These are phyloP conservation scores for Podospora fimiseda DNA, from an alignment of 495 filamentous ascomycete species.

Conservation along the genomic window DNA sequence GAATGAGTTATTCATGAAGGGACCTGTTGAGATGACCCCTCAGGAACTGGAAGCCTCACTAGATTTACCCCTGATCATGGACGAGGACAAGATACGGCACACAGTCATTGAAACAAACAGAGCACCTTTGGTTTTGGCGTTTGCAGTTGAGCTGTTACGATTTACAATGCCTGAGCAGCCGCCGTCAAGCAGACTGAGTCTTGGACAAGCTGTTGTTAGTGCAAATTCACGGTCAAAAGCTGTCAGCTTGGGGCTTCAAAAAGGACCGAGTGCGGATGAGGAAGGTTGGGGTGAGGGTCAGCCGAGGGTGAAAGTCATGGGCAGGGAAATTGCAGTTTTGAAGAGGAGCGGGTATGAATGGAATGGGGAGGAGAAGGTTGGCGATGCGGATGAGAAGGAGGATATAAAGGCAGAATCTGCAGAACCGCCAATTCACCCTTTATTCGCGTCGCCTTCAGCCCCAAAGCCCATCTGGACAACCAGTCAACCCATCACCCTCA, in stretches of 20 bases:
- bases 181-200: slow-evolving; percentile 68
- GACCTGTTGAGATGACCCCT: slow-evolving; percentile 44
- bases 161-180: slow-evolving; percentile 81
- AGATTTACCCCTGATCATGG: slow-evolving; percentile 48
- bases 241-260: slow-evolving; percentile 63
- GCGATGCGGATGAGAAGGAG: slow-evolving; percentile 22
- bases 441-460: slow-evolving; percentile 8
- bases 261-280: slow-evolving; percentile 57
- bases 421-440: slow-evolving; percentile 7
- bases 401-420: neutral
- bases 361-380: slow-evolving; percentile 38
- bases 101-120: slow-evolving; percentile 66
- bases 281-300: slow-evolving; percentile 72
- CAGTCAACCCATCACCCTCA: slow-evolving; percentile 38
- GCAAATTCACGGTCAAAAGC: slow-evolving; percentile 70
- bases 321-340: slow-evolving; percentile 63
- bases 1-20: slow-evolving; percentile 26
- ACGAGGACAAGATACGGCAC: slow-evolving; percentile 53
- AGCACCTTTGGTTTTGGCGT: slow-evolving; percentile 74
- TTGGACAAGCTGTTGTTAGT: slow-evolving; percentile 74
- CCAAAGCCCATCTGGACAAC: slow-evolving; percentile 28
- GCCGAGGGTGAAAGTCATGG: slow-evolving; percentile 62
- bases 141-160: slow-evolving; percentile 64
- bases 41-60: slow-evolving; percentile 60
- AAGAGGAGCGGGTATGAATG: slow-evolving; percentile 73